Evolutionary conservation across 345 rosid species (phyloP).

Genomic region (Geranium brycei): DNA sequence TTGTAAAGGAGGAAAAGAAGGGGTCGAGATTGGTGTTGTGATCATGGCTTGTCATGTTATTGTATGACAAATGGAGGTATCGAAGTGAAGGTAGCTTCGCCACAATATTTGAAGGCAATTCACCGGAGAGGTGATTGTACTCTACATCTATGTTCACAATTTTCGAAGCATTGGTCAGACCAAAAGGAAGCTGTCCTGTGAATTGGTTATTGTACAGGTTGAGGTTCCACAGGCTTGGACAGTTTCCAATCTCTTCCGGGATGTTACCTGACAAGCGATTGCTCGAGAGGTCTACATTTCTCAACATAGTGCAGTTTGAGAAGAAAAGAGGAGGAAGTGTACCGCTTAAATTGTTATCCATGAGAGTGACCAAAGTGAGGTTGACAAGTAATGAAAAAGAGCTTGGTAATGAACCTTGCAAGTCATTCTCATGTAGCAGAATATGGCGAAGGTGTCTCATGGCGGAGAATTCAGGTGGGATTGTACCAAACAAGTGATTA

Average conservation of each 20-base stretch:
- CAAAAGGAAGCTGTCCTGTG: slow-evolving; percentile 25
- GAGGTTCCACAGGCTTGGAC: slow-evolving; percentile 19
- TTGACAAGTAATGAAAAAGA: slow-evolving; percentile 20
- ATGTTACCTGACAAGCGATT: slow-evolving; percentile 31
- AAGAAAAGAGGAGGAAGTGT: slow-evolving; percentile 29
- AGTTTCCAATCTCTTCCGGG: slow-evolving; percentile 38
- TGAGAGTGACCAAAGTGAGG: slow-evolving; percentile 14
- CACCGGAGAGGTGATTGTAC: slow-evolving; percentile 28
- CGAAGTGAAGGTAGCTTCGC: slow-evolving; percentile 12
- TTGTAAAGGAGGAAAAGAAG: slow-evolving; percentile 30
- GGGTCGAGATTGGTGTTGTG: slow-evolving; percentile 32
- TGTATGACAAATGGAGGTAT: slow-evolving; percentile 32
- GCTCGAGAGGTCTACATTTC: slow-evolving; percentile 28
- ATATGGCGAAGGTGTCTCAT: slow-evolving; percentile 20
- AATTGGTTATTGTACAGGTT: slow-evolving; percentile 30
- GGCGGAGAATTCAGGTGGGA: slow-evolving; percentile 31
- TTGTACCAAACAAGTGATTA: slow-evolving; percentile 28
- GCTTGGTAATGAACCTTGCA: slow-evolving; percentile 28
- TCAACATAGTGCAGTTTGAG: slow-evolving; percentile 29
- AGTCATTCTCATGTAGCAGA: slow-evolving; percentile 16
- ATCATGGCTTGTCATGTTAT: slow-evolving; percentile 30
- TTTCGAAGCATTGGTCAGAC: slow-evolving; percentile 25
- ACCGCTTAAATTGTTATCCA: slow-evolving; percentile 21
- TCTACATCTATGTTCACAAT: slow-evolving; percentile 26
- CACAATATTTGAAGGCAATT: slow-evolving; percentile 29